Base-by-base conservation (phyloP, 441 rosid genomes). In the Brassica balearica region DNA sequence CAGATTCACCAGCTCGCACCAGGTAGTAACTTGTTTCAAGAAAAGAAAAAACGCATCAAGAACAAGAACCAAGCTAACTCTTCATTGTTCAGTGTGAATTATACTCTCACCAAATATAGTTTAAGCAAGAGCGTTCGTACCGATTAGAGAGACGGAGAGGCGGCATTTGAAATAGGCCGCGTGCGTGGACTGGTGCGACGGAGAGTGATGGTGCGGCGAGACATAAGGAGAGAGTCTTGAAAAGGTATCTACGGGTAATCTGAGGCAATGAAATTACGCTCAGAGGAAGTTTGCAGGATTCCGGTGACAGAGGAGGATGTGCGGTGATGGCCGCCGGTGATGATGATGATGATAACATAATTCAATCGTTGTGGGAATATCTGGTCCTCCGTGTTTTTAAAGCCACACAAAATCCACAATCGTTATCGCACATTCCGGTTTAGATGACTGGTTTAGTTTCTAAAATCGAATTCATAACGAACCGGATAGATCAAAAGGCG, bases 1-100 rank as follows among this genome's bases (percentile, higher is more conserved):
- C 91, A 10, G 97, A 94, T 81, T 92, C 97, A 32, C 95, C 97
- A 66, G 97, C 94, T 81, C 97, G 89, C 87, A 92, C 97, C 75
- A 94, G 85, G 74, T 79, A 91, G 74, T 94, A 94, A 81, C 97
- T 92, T 80, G 6, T 83, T 11, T 61, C 63, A 73, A 82, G 2
- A 6, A 74, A 0, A 66, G 20, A 76, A n/a, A 32, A 76, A 61
- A 63, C 27, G 4, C 55, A 27, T 74, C 64, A 73, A 53, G 36
- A 14, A 15, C 68, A 65, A 64, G 68, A 29, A 63, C 67, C 25
- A 58, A 2, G 8, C 64, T 2, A 48, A 60, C 65, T 23, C 65
- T 60, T 60, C 17, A 11, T 6, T 23, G 65, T 60, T 23, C 32
- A 59, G 14, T 17, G 63, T 58, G 41, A 14, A 46, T 10, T 61